A percentile compares a stretch with the other conserved stretches of the same genome.
Conservation (phyloP, 2,329 filamentous ascomycete genomes). For the Apiospora malaysiana region DNA sequence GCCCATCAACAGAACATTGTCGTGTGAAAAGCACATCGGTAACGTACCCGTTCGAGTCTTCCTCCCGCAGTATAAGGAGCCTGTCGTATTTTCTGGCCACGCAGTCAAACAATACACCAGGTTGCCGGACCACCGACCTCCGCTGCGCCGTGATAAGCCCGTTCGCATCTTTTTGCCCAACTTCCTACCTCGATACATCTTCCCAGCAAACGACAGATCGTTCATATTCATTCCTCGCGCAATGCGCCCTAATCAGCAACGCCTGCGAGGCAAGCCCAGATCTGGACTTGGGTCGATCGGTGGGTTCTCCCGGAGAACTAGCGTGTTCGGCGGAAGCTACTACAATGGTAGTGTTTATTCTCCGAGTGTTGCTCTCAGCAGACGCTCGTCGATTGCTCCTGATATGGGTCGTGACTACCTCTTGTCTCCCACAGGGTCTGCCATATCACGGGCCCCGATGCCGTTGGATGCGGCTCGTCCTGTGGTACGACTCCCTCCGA, state of each 20-base stretch:
- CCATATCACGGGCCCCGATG: slow-evolving; percentile 71
- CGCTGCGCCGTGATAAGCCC: slow-evolving; percentile 92
- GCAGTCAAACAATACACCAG: slow-evolving; percentile 91
- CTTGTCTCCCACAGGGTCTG: slow-evolving; percentile 81
- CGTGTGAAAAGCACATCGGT: slow-evolving; percentile 81
- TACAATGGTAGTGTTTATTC: slow-evolving; percentile 79
- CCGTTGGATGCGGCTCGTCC: slow-evolving; percentile 69
- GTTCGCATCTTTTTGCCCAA: slow-evolving; percentile 90
- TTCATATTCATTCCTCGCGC: slow-evolving; percentile 98
- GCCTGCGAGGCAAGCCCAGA: slow-evolving; percentile 74
- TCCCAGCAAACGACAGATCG: slow-evolving; percentile 85
- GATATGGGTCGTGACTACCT: slow-evolving; percentile 74
- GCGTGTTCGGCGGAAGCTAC: slow-evolving; percentile 73
- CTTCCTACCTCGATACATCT: slow-evolving; percentile 83
- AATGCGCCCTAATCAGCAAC: slow-evolving; percentile 89
- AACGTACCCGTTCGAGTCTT: slow-evolving; percentile 85
- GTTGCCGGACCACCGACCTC: slow-evolving; percentile 91
- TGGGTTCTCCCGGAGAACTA: slow-evolving; percentile 79
- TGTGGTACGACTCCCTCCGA: slow-evolving; percentile 82
- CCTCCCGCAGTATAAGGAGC: slow-evolving; percentile 75
- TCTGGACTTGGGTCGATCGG: slow-evolving; percentile 73
- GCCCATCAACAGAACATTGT: slow-evolving; percentile 78
- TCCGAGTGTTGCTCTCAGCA: slow-evolving; percentile 85
- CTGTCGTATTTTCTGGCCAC: slow-evolving; percentile 75
- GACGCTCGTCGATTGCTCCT: slow-evolving; percentile 78